A percentile compares a stretch with the other conserved stretches of the same genome.
These are phyloP conservation scores for Petunia hybrid DNA, from an alignment of 305 asterid species.

Conservation along the genomic window DNA sequence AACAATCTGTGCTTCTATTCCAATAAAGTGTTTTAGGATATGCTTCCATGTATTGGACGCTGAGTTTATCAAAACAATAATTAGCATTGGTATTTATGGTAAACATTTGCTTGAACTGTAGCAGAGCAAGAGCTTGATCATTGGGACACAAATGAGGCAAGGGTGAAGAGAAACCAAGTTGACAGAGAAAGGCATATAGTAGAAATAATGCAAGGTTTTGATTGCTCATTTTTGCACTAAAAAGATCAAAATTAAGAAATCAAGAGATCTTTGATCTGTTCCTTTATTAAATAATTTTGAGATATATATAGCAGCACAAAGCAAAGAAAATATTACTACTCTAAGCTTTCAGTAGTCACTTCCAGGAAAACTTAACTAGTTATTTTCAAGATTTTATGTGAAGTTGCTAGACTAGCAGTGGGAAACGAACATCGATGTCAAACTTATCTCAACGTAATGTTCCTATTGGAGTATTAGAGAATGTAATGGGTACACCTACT, in stretches of 20 bases:
- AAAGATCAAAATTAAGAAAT: not conserved
- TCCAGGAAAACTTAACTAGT: too few relatives aligned
- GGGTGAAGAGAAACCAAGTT: not conserved
- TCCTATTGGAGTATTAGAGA: too few relatives aligned
- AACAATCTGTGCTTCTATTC: conserved; percentile 25
- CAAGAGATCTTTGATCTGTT: not conserved
- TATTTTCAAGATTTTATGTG: too few relatives aligned
- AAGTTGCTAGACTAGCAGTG: too few relatives aligned
- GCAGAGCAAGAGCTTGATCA: conserved; percentile 25
- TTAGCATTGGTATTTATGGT: not conserved
- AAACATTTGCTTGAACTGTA: conserved; percentile 31
- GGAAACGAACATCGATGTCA: too few relatives aligned
- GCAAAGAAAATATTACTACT: too few relatives aligned
- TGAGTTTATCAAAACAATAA: not conserved
- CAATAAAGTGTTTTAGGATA: not conserved
- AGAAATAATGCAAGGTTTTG: not conserved
- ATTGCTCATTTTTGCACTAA: not conserved
- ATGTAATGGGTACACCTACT: too few relatives aligned
- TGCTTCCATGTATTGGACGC: not conserved
- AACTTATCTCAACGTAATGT: too few relatives aligned
- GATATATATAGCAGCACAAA: not conserved
- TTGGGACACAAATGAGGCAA: not conserved
- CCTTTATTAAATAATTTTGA: not conserved
- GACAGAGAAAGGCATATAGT: not conserved
- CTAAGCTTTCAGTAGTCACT: too few relatives aligned